Evolutionary conservation across 768 basidiomycete species (phyloP), one percentile per base, ranked within the genome.

Genomic region (Tricholoma bakamatsutake): DNA sequence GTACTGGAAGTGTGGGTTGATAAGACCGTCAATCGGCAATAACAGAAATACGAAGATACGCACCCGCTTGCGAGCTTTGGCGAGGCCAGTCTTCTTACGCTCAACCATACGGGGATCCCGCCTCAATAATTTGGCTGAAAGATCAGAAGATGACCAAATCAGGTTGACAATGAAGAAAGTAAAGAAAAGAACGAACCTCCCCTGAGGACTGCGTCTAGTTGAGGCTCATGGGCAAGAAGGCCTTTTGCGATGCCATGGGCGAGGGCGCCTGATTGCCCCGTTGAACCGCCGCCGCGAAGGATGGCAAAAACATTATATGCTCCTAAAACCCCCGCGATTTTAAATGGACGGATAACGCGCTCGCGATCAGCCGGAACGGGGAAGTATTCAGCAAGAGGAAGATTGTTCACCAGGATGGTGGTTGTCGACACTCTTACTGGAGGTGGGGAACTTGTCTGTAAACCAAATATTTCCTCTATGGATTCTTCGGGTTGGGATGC

Each of bases 21-120:
- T 50, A 45, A 57, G 34, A 35, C 17, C 47, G 35, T 37, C n/a
- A 39, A 37, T 37, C n/a, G 37, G 51, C 28, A 7, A 18, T 13
- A 55, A 51, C 4, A 52, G 6, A 56, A 31, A 54, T 53, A 51
- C 18, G 13, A 49, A 31, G 55, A 54, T 12, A 84, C 90, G 43
- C 71, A 94, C 93, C 75, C 80, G 80, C 74, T 95, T 94, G 71
- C 95, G 85, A 57, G 96, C 93, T 76, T 97, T 97, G 57, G 88
- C 83, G 64, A 84, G 70, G 56, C 92, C 92, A 13, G 96, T 91
- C 81, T 99, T 99, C 77, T 99, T 99, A 64, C 96, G 81, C 74
- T 99, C 96, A 30, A 97, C 95, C 91, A 96, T 91, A 71, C 97
- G 88, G 46, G 94, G 93, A 77, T 99, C 96, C 64, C 95, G 85